A percentile compares a stretch with the other conserved stretches of the same genome.
Conservation (phyloP, 768 basidiomycete genomes). For the Trametes villosa region DNA sequence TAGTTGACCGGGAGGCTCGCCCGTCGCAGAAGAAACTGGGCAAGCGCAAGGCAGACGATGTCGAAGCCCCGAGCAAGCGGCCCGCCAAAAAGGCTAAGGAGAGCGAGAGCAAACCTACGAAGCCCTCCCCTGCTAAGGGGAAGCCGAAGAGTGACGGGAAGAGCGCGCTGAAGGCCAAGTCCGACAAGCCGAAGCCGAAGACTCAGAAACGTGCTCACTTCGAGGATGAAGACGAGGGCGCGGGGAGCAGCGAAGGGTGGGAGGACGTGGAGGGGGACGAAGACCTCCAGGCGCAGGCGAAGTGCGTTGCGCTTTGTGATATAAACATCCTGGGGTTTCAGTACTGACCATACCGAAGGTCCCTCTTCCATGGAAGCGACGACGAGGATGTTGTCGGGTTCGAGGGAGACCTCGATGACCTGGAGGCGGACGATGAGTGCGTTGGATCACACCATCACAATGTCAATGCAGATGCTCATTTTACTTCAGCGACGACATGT, state of each 20-base stretch:
- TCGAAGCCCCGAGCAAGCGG: slow-evolving; percentile 31
- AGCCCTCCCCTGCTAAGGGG: slow-evolving; percentile 14
- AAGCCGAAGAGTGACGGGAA: slow-evolving; percentile 25
- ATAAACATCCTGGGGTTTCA: too few species aligned
- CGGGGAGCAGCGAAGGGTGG: slow-evolving; percentile 52
- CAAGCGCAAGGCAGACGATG: slow-evolving; percentile 69
- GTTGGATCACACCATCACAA: slow-evolving; percentile 44
- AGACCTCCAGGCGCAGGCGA: slow-evolving; percentile 47
- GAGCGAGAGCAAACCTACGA: slow-evolving; percentile 24
- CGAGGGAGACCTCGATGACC: slow-evolving; percentile 53
- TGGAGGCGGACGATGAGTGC: slow-evolving; percentile 45
- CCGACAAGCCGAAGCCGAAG: slow-evolving; percentile 20
- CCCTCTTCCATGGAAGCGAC: slow-evolving; percentile 53
- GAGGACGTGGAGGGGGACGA: slow-evolving; percentile 61
- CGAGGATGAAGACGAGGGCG: slow-evolving; percentile 38
- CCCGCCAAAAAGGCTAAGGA: slow-evolving; percentile 33
- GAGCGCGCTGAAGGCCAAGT: slow-evolving; percentile 18
- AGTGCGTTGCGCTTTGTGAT: slow-evolving; percentile 37
- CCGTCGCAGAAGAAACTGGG: slow-evolving; percentile 61
- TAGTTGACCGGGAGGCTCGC: slow-evolving; percentile 43
- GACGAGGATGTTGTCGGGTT: slow-evolving; percentile 46
- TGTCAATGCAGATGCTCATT: not conserved
- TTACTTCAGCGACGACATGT: slow-evolving; percentile 50
- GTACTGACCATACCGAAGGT: slow-evolving; percentile 36
- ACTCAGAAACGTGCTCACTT: slow-evolving; percentile 30